These are phyloP conservation scores for Microsporum audouinii DNA, from an alignment of 2,329 filamentous ascomycete species.

Conservation along the genomic window DNA sequence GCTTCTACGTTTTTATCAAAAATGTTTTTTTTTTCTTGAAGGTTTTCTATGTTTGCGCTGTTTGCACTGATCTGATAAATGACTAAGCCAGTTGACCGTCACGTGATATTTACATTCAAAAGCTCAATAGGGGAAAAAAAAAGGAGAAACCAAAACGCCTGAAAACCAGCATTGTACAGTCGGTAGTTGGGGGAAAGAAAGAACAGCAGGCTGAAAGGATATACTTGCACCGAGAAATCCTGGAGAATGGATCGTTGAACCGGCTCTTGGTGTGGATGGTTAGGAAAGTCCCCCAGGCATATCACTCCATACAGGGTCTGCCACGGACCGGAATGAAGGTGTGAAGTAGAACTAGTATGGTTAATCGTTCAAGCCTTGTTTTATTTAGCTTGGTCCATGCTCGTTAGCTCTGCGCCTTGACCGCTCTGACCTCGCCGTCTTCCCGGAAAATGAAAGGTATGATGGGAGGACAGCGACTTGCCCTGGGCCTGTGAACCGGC, in stretches of 20 bases:
- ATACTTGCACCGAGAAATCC: neutral
- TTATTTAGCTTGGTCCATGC: conserved; percentile 34
- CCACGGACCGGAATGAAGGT: too few species aligned
- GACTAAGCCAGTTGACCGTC: neutral
- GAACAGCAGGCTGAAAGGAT: neutral
- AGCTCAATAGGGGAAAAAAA: neutral
- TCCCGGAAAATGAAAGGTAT: conserved; percentile 56
- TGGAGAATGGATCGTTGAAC: neutral
- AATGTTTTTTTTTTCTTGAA: neutral
- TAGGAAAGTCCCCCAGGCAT: neutral
- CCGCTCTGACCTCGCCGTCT: conserved; percentile 62
- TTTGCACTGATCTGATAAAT: neutral
- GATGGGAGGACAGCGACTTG: conserved; percentile 34
- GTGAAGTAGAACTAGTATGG: too few species aligned
- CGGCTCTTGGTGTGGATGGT: neutral
- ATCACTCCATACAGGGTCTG: neutral
- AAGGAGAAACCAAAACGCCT: neutral
- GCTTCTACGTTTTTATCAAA: neutral
- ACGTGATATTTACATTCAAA: neutral
- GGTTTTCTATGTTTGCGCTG: neutral
- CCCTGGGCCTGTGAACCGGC: conserved; percentile 24
- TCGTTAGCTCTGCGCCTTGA: conserved; percentile 58
- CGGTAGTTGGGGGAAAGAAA: neutral
- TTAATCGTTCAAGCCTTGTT: neutral
- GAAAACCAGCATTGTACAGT: neutral